Conservation (phyloP, 371 early-diverging fungal genomes). For the Synchytrium microbalum region DNA sequence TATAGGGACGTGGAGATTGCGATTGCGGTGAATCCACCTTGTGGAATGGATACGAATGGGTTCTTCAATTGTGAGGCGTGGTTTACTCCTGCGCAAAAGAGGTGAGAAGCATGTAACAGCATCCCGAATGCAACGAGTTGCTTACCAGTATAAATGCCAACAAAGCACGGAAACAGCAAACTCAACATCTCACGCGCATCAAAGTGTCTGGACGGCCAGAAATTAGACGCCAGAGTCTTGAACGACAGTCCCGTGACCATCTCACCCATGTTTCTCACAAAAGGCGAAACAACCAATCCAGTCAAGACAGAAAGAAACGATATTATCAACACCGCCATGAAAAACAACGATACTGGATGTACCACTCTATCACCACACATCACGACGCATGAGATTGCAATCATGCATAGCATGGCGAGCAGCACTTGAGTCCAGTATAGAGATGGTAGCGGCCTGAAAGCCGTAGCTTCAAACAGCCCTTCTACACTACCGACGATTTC, state of each 20-base stretch:
- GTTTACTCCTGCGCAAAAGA: background rate
- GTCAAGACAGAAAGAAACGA: slow-evolving; percentile 9
- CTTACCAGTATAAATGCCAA: slow-evolving; percentile 15
- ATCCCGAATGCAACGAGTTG: background rate
- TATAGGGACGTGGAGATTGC: slow-evolving; percentile 5
- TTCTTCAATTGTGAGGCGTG: slow-evolving; percentile 3
- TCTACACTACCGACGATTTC: slow-evolving; percentile 15
- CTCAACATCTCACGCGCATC: background rate
- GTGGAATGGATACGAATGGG: slow-evolving; percentile 12
- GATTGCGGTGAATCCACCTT: slow-evolving; percentile 12
- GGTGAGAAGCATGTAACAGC: background rate
- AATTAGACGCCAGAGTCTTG: slow-evolving; percentile 8
- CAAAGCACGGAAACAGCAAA: slow-evolving; percentile 16
- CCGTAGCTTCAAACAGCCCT: slow-evolving; percentile 7
- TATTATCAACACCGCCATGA: slow-evolving; percentile 9
- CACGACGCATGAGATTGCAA: background rate
- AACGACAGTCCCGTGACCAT: slow-evolving; percentile 10
- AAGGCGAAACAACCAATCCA: slow-evolving; percentile 5
- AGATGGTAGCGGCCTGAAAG: background rate
- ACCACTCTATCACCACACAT: background rate
- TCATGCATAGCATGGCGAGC: background rate
- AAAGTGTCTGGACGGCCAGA: slow-evolving; percentile 2
- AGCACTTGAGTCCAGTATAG: background rate
- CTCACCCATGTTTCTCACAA: background rate
- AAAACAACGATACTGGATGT: slow-evolving; percentile 10